Evolutionary conservation across 1,284 basidiomycete genomes (phyloP).

Genomic region (Crucibulum cyathiforme): DNA sequence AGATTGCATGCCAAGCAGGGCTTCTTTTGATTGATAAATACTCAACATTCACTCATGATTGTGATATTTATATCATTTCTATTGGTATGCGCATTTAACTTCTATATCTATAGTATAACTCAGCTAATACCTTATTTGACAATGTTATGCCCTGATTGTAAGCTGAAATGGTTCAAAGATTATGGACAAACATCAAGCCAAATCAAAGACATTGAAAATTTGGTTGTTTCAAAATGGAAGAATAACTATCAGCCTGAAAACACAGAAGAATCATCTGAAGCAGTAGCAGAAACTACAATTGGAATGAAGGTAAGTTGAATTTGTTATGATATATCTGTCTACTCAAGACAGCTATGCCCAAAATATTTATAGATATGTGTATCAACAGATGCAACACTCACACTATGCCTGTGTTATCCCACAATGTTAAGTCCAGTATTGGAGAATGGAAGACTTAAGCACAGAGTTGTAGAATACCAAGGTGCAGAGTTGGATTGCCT

Average conservation of each 20-base stretch:
- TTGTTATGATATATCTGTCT: neutral
- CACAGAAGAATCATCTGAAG: neutral
- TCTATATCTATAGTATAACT: too few species aligned
- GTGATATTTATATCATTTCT: conserved; percentile 12
- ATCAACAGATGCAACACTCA: neutral
- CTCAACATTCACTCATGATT: conserved; percentile 4
- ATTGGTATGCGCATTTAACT: too few species aligned
- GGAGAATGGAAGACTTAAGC: too few species aligned
- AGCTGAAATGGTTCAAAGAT: conserved; percentile 20
- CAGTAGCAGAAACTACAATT: neutral
- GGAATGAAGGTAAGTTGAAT: neutral
- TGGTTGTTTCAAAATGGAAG: conserved; percentile 9
- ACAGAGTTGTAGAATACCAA: too few species aligned
- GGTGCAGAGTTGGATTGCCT: too few species aligned
- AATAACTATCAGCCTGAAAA: conserved; percentile 1
- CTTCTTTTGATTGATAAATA: conserved; percentile 12
- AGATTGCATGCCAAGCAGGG: conserved; percentile 9
- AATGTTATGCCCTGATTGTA: conserved; percentile 10
- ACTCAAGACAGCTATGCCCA: too few species aligned
- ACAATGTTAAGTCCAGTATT: too few species aligned
- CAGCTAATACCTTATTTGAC: neutral
- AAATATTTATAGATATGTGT: neutral
- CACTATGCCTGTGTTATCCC: neutral
- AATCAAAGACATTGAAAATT: conserved; percentile 12
- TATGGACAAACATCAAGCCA: conserved; percentile 7